A percentile compares a stretch with the other conserved stretches of the same genome.
These are phyloP conservation scores for Aspergillus fumigatus DNA, from an alignment of 2,329 filamentous ascomycete genomes.

Conservation along the genomic window DNA sequence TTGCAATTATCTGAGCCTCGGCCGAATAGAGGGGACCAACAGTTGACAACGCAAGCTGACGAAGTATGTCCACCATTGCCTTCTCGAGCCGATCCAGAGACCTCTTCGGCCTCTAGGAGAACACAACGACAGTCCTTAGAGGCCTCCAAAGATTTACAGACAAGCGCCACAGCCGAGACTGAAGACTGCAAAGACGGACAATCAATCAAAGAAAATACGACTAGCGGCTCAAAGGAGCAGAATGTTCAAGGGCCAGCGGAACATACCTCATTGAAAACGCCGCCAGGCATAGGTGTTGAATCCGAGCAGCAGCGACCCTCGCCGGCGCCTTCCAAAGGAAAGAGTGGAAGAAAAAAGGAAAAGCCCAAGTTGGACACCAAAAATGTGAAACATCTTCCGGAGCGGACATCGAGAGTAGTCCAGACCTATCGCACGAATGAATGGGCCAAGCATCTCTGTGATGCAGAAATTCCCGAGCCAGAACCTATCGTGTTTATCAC, in stretches of 20 bases:
- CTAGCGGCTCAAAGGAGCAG: background rate
- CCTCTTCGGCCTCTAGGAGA: background rate
- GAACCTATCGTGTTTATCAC: conserved; percentile 43
- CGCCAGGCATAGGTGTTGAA: background rate
- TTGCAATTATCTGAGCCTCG: background rate
- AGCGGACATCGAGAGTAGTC: conserved; percentile 70
- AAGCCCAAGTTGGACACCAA: conserved; percentile 28
- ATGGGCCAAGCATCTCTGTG: conserved; percentile 85
- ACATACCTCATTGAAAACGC: background rate
- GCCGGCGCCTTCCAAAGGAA: conserved; percentile 2
- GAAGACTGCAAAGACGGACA: background rate
- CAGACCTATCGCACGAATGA: conserved; percentile 87
- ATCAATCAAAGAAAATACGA: background rate
- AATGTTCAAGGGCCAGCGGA: background rate
- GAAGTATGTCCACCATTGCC: background rate
- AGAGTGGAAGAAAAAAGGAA: conserved; percentile 12
- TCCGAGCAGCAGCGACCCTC: background rate
- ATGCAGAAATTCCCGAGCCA: conserved; percentile 67
- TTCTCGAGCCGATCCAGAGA: background rate
- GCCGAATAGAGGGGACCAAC: background rate
- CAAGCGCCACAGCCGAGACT: background rate
- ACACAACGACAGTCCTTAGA: background rate
- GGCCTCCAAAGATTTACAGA: background rate
- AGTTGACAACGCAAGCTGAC: background rate
- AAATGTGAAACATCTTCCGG: conserved; percentile 57